Conservation (phyloP, 768 basidiomycete species). For the Pleurotus tuoliensis region DNA sequence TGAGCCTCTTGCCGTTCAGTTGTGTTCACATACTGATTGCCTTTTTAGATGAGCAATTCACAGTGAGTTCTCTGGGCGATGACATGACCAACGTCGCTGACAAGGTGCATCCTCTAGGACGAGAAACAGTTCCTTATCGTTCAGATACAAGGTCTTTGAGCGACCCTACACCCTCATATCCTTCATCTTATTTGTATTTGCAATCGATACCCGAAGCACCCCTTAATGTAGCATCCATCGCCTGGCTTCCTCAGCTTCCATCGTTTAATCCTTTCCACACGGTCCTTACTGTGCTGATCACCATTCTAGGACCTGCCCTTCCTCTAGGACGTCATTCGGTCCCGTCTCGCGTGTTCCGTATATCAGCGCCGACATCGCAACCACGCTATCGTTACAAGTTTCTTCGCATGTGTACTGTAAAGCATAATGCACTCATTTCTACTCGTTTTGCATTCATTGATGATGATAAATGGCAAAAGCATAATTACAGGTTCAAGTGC, state of each 20-base stretch:
- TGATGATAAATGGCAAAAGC: neutral
- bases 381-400: no score
- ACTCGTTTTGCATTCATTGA: neutral
- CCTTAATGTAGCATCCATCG: conserved; percentile 5
- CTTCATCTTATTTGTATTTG: conserved; percentile 7
- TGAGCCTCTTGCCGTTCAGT: conserved; percentile 25
- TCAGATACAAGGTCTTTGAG: conserved; percentile 81
- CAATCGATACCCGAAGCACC: conserved; percentile 3
- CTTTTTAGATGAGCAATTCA: conserved; percentile 86
- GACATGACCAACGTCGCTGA: neutral
- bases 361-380: no score
- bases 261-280: neutral
- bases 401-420: neutral
- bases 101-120: conserved; percentile 34
- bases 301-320: no score
- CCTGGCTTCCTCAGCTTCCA: neutral
- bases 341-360: no score
- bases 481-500: neutral
- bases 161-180: neutral
- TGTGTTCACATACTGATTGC: conserved; percentile 1
- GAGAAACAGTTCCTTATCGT: conserved; percentile 96
- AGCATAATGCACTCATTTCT: neutral
- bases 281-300: no score
- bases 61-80: conserved; percentile 17
- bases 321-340: neutral